Base-by-base conservation (phyloP, 805 yeast species). In the Candida easanensis region DNA sequence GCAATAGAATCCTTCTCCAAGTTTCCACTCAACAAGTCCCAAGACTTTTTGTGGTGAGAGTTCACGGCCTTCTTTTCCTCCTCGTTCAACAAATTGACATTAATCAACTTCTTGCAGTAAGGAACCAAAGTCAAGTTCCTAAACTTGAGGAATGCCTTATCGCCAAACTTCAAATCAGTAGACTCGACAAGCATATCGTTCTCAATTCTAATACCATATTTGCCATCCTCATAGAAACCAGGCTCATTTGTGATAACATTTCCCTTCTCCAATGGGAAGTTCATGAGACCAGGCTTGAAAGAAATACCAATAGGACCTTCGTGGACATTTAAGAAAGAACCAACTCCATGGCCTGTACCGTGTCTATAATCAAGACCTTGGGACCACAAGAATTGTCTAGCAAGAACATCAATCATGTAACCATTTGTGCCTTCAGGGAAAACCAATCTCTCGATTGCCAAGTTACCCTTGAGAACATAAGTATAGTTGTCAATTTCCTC, bases 311-410 rank as follows among this genome's bases (percentile, higher is more conserved):
- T 75, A 1, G 98, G 98, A 0, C 95, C 93, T 58, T 95, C 97
- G 62, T 93, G 99, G 15, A 93, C 98, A 61, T 84, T 84, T 36
- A 95, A 78, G 60, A 75, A 91, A 17, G 90, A 75, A 2, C 97
- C 98, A n/a, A 93, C 85, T 4, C 99, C 99, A 64, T 93, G 99
- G 2, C 98, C 97, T 0, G 98, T 88, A 9, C 99, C 98, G 64
- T 93, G 99, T 50, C 82, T 78, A 61, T 86, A 93, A 61, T 87
- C 93, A 38, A 88, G 69, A 0, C 98, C 98, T 40, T 79, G 72
- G 31, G 78, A 70, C 89, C 95, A 86, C 46, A 93, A 67, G 40
- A 78, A 82, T 62, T 84, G 89, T 50, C 99, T 74, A 0, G 97
- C 96, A 40, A 89, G 70, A 0, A 80, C 69, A 59, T 93, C 99